These are phyloP conservation scores for Lippia alba DNA, from an alignment of 305 asterid species.

Conservation along the genomic window DNA sequence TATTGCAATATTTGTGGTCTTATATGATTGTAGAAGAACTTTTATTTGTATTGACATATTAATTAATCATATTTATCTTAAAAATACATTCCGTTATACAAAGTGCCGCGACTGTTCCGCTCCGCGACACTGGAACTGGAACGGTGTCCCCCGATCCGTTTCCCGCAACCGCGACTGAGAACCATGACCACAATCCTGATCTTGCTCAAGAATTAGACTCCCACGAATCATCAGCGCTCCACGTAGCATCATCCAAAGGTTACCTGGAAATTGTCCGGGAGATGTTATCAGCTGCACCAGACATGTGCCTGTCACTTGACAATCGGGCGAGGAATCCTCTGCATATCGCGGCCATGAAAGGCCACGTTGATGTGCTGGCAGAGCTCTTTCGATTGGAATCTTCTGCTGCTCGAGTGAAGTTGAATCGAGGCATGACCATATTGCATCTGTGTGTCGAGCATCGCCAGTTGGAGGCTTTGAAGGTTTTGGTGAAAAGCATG, in stretches of 20 bases:
- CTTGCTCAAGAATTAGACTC: conserved; percentile 44
- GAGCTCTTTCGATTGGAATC: neutral
- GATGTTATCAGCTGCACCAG: conserved; percentile 35
- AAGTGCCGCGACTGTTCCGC: no score
- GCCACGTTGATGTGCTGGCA: neutral
- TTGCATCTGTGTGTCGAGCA: neutral
- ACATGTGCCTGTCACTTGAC: conserved; percentile 45
- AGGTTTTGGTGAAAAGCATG: conserved; percentile 22
- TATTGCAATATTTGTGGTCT: no score
- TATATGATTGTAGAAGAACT: no score
- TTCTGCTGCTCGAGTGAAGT: neutral
- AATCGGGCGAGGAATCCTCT: conserved; percentile 32
- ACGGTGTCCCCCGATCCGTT: no score
- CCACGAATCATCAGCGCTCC: conserved; percentile 44
- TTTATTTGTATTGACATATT: no score
- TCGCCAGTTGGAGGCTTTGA: neutral
- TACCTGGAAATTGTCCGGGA: conserved; percentile 28
- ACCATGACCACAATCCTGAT: conserved; percentile 23
- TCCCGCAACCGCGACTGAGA: no score
- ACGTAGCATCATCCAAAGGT: conserved; percentile 46
- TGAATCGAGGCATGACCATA: neutral
- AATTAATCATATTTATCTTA: no score
- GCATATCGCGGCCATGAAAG: neutral
- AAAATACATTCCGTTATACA: no score
- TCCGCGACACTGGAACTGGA: no score